phyloP scores from a whole-genome alignment of 768 basidiomycete genomes.

The Suillus tomentosus region DNA sequence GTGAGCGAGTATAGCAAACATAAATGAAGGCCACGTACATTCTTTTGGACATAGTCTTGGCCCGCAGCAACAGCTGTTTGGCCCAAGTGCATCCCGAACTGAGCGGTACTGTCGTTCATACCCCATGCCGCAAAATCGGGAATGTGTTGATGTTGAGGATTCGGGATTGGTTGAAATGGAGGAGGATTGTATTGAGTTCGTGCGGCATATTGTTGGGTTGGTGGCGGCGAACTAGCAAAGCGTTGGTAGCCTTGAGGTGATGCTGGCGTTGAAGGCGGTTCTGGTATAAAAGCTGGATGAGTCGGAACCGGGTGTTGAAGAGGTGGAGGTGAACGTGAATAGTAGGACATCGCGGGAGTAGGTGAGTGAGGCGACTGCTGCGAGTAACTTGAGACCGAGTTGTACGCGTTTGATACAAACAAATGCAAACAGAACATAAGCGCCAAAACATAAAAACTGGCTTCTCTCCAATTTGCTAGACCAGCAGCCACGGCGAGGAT shows the following conservation, averaged over 20 bases:
- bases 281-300: slow-evolving; percentile 83
- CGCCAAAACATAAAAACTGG: slow-evolving; percentile 3
- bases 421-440: not conserved
- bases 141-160: slow-evolving; percentile 37
- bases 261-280: slow-evolving; percentile 71
- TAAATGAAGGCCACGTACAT: slow-evolving; percentile 52
- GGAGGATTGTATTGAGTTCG: slow-evolving; percentile 42
- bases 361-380: not conserved
- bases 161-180: slow-evolving; percentile 50
- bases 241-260: slow-evolving; percentile 79
- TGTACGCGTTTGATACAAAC: not conserved
- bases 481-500: slow-evolving; percentile 16
- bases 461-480: not conserved
- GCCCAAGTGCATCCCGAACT: slow-evolving; percentile 95
- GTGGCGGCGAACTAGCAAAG: slow-evolving; percentile 59
- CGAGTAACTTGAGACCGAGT: too few species aligned
- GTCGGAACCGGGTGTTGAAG: slow-evolving; percentile 88
- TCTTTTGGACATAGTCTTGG: slow-evolving; percentile 94
- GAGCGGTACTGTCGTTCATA: slow-evolving; percentile 90
- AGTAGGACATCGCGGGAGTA: slow-evolving; percentile 25
- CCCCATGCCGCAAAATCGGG: slow-evolving; percentile 73
- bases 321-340: slow-evolving; percentile 68
- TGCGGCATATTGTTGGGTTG: slow-evolving; percentile 27
- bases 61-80: slow-evolving; percentile 90
- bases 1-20: slow-evolving; percentile 11